A percentile compares a stretch with the other conserved stretches of the same genome.
Conservation (phyloP, 768 basidiomycete species). For the Strobilomyces confusus region DNA sequence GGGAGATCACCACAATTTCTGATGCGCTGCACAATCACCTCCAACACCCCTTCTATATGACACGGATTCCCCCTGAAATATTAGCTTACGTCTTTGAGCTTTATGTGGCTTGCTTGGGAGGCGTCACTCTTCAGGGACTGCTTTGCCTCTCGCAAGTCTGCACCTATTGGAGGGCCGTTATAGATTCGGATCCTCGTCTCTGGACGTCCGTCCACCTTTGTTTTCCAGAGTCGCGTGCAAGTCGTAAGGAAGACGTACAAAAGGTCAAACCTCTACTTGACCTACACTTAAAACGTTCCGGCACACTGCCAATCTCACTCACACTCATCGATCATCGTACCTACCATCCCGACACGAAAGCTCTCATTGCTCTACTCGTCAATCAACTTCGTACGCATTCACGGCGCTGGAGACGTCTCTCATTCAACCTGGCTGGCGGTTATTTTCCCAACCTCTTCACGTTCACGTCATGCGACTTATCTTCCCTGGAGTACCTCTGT, state of each 20-base stretch:
- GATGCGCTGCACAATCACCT: neutral
- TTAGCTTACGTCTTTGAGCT: slow-evolving; percentile 17
- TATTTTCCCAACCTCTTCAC: slow-evolving; percentile 14
- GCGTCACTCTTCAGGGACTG: neutral
- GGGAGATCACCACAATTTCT: neutral
- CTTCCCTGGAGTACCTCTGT: slow-evolving; percentile 12
- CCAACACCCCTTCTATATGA: slow-evolving; percentile 1
- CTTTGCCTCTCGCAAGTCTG: neutral
- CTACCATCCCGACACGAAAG: slow-evolving; percentile 1
- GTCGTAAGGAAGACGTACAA: neutral
- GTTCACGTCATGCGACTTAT: slow-evolving; percentile 14
- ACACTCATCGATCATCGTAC: slow-evolving; percentile 19
- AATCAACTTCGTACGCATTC: slow-evolving; percentile 13
- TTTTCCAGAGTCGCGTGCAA: neutral
- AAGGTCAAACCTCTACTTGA: slow-evolving; percentile 4
- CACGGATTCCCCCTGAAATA: slow-evolving; percentile 34
- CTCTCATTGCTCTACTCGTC: slow-evolving; percentile 11
- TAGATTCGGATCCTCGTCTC: slow-evolving; percentile 9
- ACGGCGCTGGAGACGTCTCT: slow-evolving; percentile 17
- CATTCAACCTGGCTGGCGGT: slow-evolving; percentile 5
- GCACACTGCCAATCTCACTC: slow-evolving; percentile 13
- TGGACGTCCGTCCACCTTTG: slow-evolving; percentile 22
- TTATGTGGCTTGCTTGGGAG: neutral
- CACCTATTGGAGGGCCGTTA: neutral
- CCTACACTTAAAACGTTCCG: slow-evolving; percentile 13